Percentiles rank a stretch among this genome's conserved stretches.
Evolutionary conservation across 768 basidiomycete species (phyloP).

Genomic region (Coprinellus aureogranulatus): DNA sequence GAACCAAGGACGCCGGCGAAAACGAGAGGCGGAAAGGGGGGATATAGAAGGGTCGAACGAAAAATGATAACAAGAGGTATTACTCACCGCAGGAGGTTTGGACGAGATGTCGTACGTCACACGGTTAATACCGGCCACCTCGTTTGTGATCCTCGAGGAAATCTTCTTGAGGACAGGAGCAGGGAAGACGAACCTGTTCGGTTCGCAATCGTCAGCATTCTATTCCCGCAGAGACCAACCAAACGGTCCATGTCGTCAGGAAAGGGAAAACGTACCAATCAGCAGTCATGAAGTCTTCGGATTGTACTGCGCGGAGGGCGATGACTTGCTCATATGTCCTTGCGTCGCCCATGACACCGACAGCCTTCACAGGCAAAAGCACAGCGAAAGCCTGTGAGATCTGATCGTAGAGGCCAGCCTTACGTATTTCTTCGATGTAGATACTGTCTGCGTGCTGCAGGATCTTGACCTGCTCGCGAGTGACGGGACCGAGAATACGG

Average conservation of each 20-base stretch:
- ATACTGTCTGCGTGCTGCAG: slow-evolving; percentile 91
- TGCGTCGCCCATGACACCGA: slow-evolving; percentile 96
- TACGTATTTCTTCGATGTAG: slow-evolving; percentile 97
- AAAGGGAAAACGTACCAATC: slow-evolving; percentile 68
- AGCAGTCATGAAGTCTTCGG: slow-evolving; percentile 99
- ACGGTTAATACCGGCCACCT: slow-evolving; percentile 93
- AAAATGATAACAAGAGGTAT: slow-evolving; percentile 9
- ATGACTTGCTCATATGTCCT: slow-evolving; percentile 98
- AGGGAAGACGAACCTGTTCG: slow-evolving; percentile 90
- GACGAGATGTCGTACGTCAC: slow-evolving; percentile 96
- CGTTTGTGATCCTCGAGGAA: slow-evolving; percentile 96
- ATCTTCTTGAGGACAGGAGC: slow-evolving; percentile 84
- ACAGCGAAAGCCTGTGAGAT: slow-evolving; percentile 98
- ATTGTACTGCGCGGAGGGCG: slow-evolving; percentile 88
- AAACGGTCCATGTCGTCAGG: background rate
- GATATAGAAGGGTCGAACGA: background rate
- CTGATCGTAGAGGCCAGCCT: slow-evolving; percentile 86
- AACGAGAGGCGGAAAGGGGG: background rate
- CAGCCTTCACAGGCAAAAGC: slow-evolving; percentile 89
- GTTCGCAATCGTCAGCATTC: slow-evolving; percentile 16
- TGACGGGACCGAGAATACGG: slow-evolving; percentile 95
- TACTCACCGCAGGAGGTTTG: slow-evolving; percentile 87
- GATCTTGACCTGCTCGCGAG: slow-evolving; percentile 86
- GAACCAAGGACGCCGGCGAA: too few relatives aligned
- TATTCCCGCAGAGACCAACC: too few relatives aligned